Conservation (phyloP, 331 rosid genomes). For the Malus hybrid region DNA sequence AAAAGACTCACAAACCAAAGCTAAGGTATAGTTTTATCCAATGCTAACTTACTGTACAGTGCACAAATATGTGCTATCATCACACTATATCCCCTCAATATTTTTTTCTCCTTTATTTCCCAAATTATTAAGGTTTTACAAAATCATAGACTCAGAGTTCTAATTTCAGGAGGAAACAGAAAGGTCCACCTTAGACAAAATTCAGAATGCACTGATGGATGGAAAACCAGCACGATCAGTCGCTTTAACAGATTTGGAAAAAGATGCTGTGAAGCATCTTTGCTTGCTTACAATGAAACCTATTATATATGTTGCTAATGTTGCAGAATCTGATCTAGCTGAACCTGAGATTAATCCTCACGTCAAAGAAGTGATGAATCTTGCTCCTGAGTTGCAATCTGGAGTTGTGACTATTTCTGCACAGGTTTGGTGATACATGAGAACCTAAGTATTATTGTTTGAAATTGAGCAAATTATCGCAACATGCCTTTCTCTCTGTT, state of each 20-base stretch:
- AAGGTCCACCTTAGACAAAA: conserved; percentile 73
- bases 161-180: conserved; percentile 80
- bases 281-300: conserved; percentile 96
- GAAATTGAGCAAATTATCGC: neutral
- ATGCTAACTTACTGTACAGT: neutral
- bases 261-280: conserved; percentile 68
- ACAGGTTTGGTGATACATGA: conserved; percentile 42
- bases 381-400: conserved; percentile 68
- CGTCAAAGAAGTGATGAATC: conserved; percentile 55
- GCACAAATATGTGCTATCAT: neutral
- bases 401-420: conserved; percentile 89
- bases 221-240: conserved; percentile 96
- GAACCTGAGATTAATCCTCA: conserved; percentile 54
- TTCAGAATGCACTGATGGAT: conserved; percentile 68
- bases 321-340: conserved; percentile 84
- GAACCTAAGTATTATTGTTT: neutral
- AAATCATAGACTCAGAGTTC: neutral
- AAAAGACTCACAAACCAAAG: conserved; percentile 68
- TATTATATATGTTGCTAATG: conserved; percentile 77
- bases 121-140: neutral
- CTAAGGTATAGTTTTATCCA: conserved; percentile 47
- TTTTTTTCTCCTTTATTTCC: neutral
- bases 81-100: neutral
- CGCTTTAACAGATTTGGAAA: conserved; percentile 66
- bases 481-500: neutral